These are phyloP conservation scores for Boletus speciosus DNA, from an alignment of 768 basidiomycete species.

Conservation along the genomic window DNA sequence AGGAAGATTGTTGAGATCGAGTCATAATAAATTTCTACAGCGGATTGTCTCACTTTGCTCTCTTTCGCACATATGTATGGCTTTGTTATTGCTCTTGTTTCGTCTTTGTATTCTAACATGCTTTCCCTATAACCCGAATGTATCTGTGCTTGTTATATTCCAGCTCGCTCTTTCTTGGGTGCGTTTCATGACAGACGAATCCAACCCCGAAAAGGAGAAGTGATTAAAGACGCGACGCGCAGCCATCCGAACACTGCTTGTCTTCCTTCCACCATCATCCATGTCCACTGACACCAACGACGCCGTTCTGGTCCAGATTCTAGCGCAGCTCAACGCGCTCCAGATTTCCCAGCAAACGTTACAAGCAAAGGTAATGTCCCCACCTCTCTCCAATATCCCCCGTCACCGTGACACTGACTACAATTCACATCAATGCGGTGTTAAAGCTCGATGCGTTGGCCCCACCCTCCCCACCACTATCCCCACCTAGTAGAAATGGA, in stretches of 20 bases:
- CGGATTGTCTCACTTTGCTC: slow-evolving; percentile 2
- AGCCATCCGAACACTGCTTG: neutral
- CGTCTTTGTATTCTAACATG: no score
- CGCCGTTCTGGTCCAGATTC: slow-evolving; percentile 67
- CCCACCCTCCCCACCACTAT: slow-evolving; percentile 21
- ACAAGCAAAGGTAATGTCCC: slow-evolving; percentile 63
- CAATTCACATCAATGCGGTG: neutral
- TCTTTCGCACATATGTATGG: neutral
- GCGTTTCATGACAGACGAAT: no score
- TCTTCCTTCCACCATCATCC: slow-evolving; percentile 11
- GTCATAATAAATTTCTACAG: neutral
- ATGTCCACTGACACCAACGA: slow-evolving; percentile 39
- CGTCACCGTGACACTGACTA: neutral
- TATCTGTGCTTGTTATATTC: no score
- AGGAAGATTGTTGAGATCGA: slow-evolving; percentile 5
- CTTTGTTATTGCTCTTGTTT: neutral
- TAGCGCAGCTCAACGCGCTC: slow-evolving; percentile 65
- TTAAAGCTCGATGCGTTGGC: slow-evolving; percentile 51
- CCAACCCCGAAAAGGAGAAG: neutral
- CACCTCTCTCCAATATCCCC: neutral
- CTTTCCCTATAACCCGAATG: no score
- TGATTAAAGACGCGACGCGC: slow-evolving; percentile 1
- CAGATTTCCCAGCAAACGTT: slow-evolving; percentile 73
- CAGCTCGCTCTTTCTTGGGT: no score
- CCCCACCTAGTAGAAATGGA: slow-evolving; percentile 24